These are phyloP conservation scores for Phyllosticta ampelicida DNA, from an alignment of 2,329 filamentous ascomycete species.

Conservation along the genomic window DNA sequence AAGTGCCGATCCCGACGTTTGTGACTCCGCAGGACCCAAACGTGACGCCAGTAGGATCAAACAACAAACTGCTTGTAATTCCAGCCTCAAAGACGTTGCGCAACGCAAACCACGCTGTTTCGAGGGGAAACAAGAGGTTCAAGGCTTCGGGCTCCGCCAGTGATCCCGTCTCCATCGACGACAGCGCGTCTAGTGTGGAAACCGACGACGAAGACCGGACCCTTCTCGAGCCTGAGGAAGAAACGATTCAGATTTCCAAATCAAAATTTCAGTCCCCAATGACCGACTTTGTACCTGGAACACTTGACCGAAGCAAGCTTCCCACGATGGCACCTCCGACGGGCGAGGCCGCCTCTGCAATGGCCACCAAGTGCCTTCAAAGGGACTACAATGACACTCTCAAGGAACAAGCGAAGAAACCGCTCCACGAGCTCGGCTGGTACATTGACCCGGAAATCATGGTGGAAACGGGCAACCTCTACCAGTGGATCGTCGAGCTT, in stretches of 20 bases:
- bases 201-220: slow-evolving; percentile 40
- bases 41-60: background rate
- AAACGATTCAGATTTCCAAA: background rate
- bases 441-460: slow-evolving; percentile 60
- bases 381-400: slow-evolving; percentile 54
- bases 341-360: slow-evolving; percentile 48
- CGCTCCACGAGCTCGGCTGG: slow-evolving; percentile 65
- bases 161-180: slow-evolving; percentile 14
- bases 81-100: background rate
- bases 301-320: slow-evolving; percentile 50
- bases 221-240: slow-evolving; percentile 21
- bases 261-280: too few species aligned
- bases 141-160: background rate
- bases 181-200: slow-evolving; percentile 35
- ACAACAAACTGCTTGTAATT: background rate
- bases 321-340: slow-evolving; percentile 44
- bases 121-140: background rate
- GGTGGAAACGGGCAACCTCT: slow-evolving; percentile 57
- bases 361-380: slow-evolving; percentile 52
- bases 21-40: background rate
- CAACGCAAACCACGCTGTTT: background rate
- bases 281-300: slow-evolving; percentile 58
- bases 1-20: background rate
- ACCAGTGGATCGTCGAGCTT: slow-evolving; percentile 85
- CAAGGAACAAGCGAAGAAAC: slow-evolving; percentile 50